phyloP scores from a whole-genome alignment of 345 rosid species.

The Mallotus nudiflorus region DNA sequence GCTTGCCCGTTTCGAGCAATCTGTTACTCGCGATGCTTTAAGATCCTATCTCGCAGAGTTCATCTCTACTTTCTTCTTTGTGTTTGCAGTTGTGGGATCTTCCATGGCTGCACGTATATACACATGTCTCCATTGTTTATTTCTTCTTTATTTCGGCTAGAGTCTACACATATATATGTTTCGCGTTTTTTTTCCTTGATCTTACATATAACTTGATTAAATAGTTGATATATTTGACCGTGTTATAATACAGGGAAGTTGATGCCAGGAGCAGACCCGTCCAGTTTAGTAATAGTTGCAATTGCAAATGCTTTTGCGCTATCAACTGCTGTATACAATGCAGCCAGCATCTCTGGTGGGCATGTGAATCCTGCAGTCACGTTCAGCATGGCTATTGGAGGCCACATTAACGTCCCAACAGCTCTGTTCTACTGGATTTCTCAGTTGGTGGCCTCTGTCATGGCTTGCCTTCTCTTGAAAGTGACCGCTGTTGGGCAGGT shows the following conservation, averaged over 20 bases:
- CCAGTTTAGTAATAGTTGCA: constrained; percentile 58
- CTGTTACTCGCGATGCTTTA: constrained; percentile 51
- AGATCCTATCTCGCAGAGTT: constrained; percentile 84
- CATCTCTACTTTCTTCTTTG: constrained; percentile 86
- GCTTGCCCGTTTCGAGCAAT: constrained; percentile 42
- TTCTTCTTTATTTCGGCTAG: not conserved
- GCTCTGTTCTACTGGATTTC: constrained; percentile 86
- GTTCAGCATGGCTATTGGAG: constrained; percentile 77
- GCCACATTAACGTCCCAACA: constrained; percentile 65
- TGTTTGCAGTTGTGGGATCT: constrained; percentile 79
- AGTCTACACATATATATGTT: not conserved
- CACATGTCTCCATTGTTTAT: constrained; percentile 13
- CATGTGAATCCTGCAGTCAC: constrained; percentile 97
- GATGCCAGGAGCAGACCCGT: constrained; percentile 56
- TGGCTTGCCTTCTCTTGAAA: constrained; percentile 75
- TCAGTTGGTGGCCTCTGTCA: constrained; percentile 77
- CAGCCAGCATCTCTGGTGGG: constrained; percentile 70
- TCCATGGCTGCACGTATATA: constrained; percentile 78
- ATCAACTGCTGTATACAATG: constrained; percentile 61
- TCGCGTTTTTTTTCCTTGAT: too few species aligned
- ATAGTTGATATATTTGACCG: not conserved
- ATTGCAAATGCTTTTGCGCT: constrained; percentile 70
- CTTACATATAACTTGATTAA: too few species aligned
- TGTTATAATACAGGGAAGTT: constrained; percentile 53
- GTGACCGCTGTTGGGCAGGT: constrained; percentile 62